A percentile compares a stretch with the other conserved stretches of the same genome.
Conservation (phyloP, 2,329 filamentous ascomycete species). For the Aspergillus neotritici region DNA sequence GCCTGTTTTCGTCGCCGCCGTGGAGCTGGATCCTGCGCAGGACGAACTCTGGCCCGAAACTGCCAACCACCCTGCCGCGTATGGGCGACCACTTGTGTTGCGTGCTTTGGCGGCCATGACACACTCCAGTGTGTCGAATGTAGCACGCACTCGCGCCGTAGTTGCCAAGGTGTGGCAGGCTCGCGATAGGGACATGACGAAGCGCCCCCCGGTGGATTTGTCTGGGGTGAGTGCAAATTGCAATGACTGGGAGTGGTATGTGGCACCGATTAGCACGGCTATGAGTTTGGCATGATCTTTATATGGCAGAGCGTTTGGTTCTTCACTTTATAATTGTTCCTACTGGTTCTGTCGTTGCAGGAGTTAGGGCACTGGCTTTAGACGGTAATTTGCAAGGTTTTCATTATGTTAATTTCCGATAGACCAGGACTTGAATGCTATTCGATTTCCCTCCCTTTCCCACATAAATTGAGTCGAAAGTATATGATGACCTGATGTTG, state of each 20-base stretch:
- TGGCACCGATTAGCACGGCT: slow-evolving; percentile 38
- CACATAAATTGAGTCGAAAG: too few relatives aligned
- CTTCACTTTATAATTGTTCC: too few relatives aligned
- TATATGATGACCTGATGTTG: too few relatives aligned
- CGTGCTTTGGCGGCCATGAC: slow-evolving; percentile 38
- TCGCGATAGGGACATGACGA: slow-evolving; percentile 35
- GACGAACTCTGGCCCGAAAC: slow-evolving; percentile 32
- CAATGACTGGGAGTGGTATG: slow-evolving; percentile 42
- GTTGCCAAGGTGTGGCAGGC: slow-evolving; percentile 46
- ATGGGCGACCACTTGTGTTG: slow-evolving; percentile 37
- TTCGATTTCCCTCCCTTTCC: not conserved
- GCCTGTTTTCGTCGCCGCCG: slow-evolving; percentile 42
- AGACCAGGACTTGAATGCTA: not conserved
- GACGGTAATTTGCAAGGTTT: too few relatives aligned
- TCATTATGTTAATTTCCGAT: too few relatives aligned
- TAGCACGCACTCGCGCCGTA: slow-evolving; percentile 42
- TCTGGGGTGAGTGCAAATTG: slow-evolving; percentile 12
- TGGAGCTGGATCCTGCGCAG: slow-evolving; percentile 36
- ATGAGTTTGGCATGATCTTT: slow-evolving; percentile 37
- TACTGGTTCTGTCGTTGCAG: too few relatives aligned
- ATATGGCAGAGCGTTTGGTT: not conserved
- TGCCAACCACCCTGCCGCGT: slow-evolving; percentile 14
- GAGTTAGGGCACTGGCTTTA: too few relatives aligned
- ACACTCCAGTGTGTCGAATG: slow-evolving; percentile 40
- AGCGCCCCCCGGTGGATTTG: slow-evolving; percentile 12